These are phyloP conservation scores for Hemileccinum rubropunctum DNA, from an alignment of 768 basidiomycete genomes.

Conservation along the genomic window DNA sequence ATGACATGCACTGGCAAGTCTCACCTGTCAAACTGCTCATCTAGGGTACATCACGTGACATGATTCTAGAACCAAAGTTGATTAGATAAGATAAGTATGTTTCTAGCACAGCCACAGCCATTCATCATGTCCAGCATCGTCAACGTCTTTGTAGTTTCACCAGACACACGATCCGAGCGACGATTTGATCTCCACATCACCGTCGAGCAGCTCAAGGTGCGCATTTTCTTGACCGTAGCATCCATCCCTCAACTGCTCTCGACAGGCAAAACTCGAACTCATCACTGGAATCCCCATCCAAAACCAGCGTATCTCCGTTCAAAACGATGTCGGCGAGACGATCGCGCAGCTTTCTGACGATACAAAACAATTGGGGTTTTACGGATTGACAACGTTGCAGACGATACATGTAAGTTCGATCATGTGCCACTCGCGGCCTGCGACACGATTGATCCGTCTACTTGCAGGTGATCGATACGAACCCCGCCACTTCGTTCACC, in stretches of 20 bases:
- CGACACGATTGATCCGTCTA: conserved; percentile 25
- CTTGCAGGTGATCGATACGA: conserved; percentile 61
- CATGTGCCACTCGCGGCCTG: neutral
- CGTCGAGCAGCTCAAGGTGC: conserved; percentile 80
- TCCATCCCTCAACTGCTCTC: neutral
- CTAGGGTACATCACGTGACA: conserved; percentile 3
- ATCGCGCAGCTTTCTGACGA: conserved; percentile 65
- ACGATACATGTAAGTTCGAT: conserved; percentile 66
- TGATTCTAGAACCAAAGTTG: neutral
- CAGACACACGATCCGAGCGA: conserved; percentile 88
- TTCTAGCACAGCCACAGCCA: too few species aligned
- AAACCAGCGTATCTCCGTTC: conserved; percentile 68
- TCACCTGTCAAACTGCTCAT: too few species aligned
- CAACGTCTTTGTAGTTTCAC: conserved; percentile 77
- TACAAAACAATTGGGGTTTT: conserved; percentile 64
- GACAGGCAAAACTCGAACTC: conserved; percentile 75
- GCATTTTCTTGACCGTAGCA: neutral
- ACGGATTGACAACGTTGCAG: conserved; percentile 73
- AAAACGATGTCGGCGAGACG: conserved; percentile 51
- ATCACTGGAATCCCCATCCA: conserved; percentile 85
- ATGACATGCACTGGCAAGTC: neutral
- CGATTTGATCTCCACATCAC: conserved; percentile 74
- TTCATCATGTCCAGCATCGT: conserved; percentile 45
- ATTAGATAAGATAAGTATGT: too few species aligned
- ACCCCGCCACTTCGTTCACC: conserved; percentile 72